phyloP scores from a whole-genome alignment of 257 asterid species.

The Solanum pennellii region DNA sequence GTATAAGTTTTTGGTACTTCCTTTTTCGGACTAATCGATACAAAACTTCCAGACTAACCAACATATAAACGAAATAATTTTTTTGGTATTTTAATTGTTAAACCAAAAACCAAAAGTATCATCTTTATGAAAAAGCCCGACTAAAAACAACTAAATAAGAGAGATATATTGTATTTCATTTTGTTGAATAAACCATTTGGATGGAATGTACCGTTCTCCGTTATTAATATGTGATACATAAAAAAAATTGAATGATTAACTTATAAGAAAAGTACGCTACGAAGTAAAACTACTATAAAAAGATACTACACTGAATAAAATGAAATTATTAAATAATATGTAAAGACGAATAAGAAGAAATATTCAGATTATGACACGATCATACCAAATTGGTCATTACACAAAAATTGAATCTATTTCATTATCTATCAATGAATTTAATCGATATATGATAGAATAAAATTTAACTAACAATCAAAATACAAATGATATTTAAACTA shows the following conservation, averaged over 20 bases:
- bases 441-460: no score
- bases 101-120: not conserved
- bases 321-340: not conserved
- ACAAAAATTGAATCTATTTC: not conserved
- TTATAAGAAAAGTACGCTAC: no score
- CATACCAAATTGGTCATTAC: not conserved
- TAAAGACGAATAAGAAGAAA: no score
- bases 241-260: not conserved
- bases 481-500: no score
- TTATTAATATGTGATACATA: no score
- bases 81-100: not conserved
- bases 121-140: not conserved
- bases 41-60: not conserved
- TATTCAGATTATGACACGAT: not conserved
- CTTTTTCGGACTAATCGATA: not conserved
- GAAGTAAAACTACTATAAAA: not conserved
- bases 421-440: no score
- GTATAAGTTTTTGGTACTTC: not conserved
- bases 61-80: no score
- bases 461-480: no score
- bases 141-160: not conserved
- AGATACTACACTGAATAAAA: not conserved
- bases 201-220: not conserved
- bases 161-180: no score
- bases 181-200: not conserved